Evolutionary conservation across 495 filamentous ascomycete species (phyloP), one percentile per base, ranked within the genome.

Genomic region (Letharia lupina): DNA sequence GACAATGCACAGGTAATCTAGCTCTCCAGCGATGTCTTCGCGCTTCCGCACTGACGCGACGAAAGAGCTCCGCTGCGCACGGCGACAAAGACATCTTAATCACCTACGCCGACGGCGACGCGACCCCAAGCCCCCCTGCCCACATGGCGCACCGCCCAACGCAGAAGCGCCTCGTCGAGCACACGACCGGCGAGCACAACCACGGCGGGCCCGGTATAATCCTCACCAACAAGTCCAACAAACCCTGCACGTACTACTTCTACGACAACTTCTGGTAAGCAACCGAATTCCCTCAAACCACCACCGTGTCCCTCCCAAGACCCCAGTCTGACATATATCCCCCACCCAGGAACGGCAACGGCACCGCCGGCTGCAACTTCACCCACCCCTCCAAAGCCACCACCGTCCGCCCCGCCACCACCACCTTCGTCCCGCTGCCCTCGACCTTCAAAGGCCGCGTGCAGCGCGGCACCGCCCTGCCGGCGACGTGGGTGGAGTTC

Each of bases 401-500:
- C 62, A 72, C 71, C 8, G 61, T 80, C n/a, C 63, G 41, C 3
- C 68, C 75, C 16, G 71, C 73, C 45, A 45, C 60, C 47, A 70
- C 67, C 16, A 68, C 72, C 20, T 73, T 74, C 66, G 75, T 79
- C 33, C 37, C 70, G 23, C 73, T 80, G 1, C 41, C 60, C 23
- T 33, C 71, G 0, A 41, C 40, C 33, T 80, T 80, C 73, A 80
- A 80, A 68, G 77, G 77, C 58, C 75, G 77, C 28, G 77, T 80
- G 3, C 77, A 79, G 69, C 76, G 77, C 58, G 76, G 76, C 13
- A 74, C 70, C 45, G 68, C 69, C 31, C 71, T 72, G 12, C 77
- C 77, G 0, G 71, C 75, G 16, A 80, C 77, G 5, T 80, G 77
- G 77, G 73, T 70, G 8, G 77, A 80, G 56, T 80, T 80, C 67